Evolutionary conservation across 805 yeast genomes (phyloP).

Genomic region (Starmerella kuoi): DNA sequence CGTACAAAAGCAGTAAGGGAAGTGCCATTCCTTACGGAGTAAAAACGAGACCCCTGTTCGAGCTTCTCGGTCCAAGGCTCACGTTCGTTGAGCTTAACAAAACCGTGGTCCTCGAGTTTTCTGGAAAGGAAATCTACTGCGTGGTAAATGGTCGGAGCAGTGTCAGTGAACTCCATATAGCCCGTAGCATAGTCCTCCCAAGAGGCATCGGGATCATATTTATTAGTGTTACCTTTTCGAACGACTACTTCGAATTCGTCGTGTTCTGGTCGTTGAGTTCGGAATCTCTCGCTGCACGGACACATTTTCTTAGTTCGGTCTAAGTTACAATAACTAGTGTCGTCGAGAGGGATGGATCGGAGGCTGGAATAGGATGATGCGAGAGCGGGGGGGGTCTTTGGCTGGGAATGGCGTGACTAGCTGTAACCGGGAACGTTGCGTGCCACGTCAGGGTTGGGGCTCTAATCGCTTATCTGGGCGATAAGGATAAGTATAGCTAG

Average conservation of each 20-base stretch:
- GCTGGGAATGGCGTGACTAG: no score
- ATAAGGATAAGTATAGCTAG: no score
- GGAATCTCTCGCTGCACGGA: constrained; percentile 13
- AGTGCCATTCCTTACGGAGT: constrained; percentile 57
- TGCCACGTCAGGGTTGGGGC: no score
- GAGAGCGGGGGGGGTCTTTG: no score
- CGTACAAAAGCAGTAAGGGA: constrained; percentile 56
- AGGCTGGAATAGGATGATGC: no score
- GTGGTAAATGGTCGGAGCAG: constrained; percentile 65
- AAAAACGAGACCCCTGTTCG: constrained; percentile 39
- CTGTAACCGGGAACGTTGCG: no score
- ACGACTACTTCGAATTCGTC: constrained; percentile 25
- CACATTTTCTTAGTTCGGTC: constrained; percentile 10
- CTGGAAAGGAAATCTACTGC: constrained; percentile 44
- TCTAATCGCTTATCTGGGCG: no score
- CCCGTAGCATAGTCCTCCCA: constrained; percentile 28
- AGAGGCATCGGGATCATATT: constrained; percentile 18
- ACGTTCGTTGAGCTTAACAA: constrained; percentile 53
- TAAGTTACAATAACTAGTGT: no score
- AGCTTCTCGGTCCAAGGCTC: constrained; percentile 37
- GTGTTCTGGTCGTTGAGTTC: constrained; percentile 3
- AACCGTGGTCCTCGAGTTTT: constrained; percentile 47
- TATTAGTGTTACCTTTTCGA: constrained; percentile 1
- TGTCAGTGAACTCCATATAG: constrained; percentile 59
- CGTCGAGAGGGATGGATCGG: no score